Evolutionary conservation across 2,329 filamentous ascomycete genomes (phyloP).

Genomic region (Coniochaeta sp.): DNA sequence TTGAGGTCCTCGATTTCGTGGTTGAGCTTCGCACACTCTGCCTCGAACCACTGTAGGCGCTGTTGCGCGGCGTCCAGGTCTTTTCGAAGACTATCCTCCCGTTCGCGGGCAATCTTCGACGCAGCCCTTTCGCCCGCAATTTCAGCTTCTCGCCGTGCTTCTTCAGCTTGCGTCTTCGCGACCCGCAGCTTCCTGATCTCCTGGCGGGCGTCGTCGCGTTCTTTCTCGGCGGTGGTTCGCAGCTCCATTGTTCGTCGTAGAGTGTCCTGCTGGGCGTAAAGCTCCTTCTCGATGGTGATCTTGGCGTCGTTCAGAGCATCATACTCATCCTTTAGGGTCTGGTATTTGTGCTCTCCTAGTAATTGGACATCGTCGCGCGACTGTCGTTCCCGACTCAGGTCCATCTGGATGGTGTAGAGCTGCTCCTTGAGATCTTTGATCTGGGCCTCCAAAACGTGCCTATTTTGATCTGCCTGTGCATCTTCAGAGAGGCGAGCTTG

Average conservation of each 20-base stretch:
- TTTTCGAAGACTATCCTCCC: conserved; percentile 66
- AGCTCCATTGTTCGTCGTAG: conserved; percentile 80
- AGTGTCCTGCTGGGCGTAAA: conserved; percentile 91
- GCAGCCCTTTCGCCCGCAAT: conserved; percentile 71
- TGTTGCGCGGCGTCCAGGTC: conserved; percentile 76
- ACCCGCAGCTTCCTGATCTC: conserved; percentile 78
- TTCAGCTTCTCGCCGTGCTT: conserved; percentile 77
- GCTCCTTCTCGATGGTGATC: conserved; percentile 95
- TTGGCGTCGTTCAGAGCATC: conserved; percentile 87
- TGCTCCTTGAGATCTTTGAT: conserved; percentile 81
- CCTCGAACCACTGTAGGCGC: conserved; percentile 70
- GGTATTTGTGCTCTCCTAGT: conserved; percentile 81
- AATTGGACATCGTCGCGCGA: conserved; percentile 90
- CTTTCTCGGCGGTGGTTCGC: conserved; percentile 70
- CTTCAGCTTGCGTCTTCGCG: conserved; percentile 78
- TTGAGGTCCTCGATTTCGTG: conserved; percentile 79
- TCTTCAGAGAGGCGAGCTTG: conserved; percentile 88
- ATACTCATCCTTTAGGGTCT: conserved; percentile 76
- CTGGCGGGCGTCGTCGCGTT: conserved; percentile 80
- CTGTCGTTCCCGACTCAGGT: conserved; percentile 84
- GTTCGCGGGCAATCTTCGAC: conserved; percentile 70
- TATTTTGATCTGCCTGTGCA: conserved; percentile 72
- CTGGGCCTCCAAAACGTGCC: conserved; percentile 78
- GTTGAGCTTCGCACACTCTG: conserved; percentile 69
- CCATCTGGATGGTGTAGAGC: conserved; percentile 76